Evolutionary conservation across 805 yeast species (phyloP).

Genomic region (Candida montana): DNA sequence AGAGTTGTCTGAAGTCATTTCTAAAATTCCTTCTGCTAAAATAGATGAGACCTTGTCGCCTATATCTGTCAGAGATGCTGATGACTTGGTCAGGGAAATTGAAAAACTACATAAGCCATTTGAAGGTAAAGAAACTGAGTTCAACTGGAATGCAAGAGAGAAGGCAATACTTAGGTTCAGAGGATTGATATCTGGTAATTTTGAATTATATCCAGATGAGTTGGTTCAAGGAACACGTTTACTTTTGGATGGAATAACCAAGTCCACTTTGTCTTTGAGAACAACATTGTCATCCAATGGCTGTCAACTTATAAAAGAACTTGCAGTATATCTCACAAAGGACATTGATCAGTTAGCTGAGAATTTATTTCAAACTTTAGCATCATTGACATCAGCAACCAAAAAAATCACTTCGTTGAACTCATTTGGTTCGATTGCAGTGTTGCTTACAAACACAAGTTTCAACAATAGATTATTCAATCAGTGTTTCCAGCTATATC

Average conservation of each 20-base stretch:
- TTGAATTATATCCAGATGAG: constrained; percentile 34
- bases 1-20: constrained; percentile 14
- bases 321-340: constrained; percentile 26
- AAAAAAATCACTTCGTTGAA: constrained; percentile 31
- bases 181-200: constrained; percentile 55
- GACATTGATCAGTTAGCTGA: constrained; percentile 30
- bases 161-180: constrained; percentile 52
- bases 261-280: constrained; percentile 67
- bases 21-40: constrained; percentile 17
- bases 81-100: constrained; percentile 24
- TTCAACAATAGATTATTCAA: constrained; percentile 47
- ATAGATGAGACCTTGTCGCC: constrained; percentile 17
- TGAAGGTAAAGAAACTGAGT: constrained; percentile 77
- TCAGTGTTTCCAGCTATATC: constrained; percentile 44
- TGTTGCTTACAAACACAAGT: constrained; percentile 50
- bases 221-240: constrained; percentile 29
- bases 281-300: constrained; percentile 78
- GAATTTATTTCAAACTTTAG: constrained; percentile 28
- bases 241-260: constrained; percentile 56
- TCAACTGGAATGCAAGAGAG: constrained; percentile 79
- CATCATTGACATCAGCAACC: constrained; percentile 32
- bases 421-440: constrained; percentile 36
- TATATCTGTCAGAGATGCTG: constrained; percentile 6
- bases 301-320: constrained; percentile 71
- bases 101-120: constrained; percentile 37